Percentiles rank a stretch among this genome's conserved stretches.
Evolutionary conservation across 306 rosid genomes (phyloP).

Genomic region (Castanopsis chinensis): DNA sequence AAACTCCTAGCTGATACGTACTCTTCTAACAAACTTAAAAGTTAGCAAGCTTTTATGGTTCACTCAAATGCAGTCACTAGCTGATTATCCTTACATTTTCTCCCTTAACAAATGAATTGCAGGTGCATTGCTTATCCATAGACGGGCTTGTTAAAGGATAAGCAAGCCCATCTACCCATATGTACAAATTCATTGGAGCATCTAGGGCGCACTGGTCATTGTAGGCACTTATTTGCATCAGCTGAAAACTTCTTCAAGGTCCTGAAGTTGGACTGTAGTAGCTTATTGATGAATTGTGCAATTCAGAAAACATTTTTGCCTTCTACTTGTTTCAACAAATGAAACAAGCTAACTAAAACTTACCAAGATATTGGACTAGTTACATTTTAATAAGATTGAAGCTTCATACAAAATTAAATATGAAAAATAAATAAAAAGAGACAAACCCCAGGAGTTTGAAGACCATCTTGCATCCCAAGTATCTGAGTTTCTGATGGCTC

Average conservation of each 20-base stretch:
- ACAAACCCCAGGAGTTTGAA: constrained; percentile 75
- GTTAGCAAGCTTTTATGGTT: too few species aligned
- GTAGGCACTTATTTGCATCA: neutral
- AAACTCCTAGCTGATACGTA: too few species aligned
- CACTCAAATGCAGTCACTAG: neutral
- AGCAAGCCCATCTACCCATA: too few species aligned
- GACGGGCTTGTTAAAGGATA: too few species aligned
- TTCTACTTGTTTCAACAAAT: neutral
- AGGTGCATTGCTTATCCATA: too few species aligned
- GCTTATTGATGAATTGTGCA: neutral
- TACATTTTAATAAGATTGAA: neutral
- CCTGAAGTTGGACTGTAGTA: neutral
- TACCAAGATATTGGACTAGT: neutral
- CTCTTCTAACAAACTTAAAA: too few species aligned
- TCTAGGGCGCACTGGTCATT: neutral
- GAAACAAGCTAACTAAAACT: neutral
- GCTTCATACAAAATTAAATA: neutral
- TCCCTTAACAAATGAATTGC: neutral
- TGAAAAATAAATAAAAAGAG: constrained; percentile 9
- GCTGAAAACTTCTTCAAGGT: neutral
- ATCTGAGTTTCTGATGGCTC: constrained; percentile 63
- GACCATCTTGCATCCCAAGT: constrained; percentile 51
- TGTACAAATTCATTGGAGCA: neutral
- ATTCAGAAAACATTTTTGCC: neutral
- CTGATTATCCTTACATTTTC: neutral